These are phyloP conservation scores for Chlorella variabilis DNA, from an alignment of 163 green algal genomes.

Conservation along the genomic window DNA sequence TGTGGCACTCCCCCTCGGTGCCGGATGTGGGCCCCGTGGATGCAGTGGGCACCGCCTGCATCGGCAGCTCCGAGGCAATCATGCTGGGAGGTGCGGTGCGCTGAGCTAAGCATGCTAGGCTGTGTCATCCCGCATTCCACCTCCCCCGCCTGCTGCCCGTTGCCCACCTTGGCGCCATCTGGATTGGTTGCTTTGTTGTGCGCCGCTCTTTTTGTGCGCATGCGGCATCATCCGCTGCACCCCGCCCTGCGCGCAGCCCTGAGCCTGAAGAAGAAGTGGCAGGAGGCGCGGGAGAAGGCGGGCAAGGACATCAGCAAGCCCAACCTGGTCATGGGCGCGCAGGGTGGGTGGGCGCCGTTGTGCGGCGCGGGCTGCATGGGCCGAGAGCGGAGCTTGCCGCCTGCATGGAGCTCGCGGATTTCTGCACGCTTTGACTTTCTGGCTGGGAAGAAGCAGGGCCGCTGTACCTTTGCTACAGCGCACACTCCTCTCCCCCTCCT, in stretches of 20 bases:
- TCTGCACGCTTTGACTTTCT: no score
- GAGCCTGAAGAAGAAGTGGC: slow-evolving; percentile 76
- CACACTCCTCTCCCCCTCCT: background rate
- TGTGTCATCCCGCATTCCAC: no score
- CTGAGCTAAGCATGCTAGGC: background rate
- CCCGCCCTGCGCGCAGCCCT: slow-evolving; percentile 56
- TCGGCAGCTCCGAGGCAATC: slow-evolving; percentile 79
- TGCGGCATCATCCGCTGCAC: no score
- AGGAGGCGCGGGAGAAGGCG: slow-evolving; percentile 32
- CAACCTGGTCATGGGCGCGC: slow-evolving; percentile 76
- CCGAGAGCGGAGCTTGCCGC: no score
- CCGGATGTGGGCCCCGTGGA: slow-evolving; percentile 40
- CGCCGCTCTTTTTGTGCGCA: no score
- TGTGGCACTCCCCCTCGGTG: slow-evolving; percentile 66
- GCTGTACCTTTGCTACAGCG: background rate
- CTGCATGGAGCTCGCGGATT: no score
- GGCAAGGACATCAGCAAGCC: slow-evolving; percentile 61
- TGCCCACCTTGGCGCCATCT: no score
- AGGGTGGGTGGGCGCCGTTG: slow-evolving; percentile 36
- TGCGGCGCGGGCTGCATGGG: no score
- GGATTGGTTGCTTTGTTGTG: no score
- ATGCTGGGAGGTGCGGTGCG: slow-evolving; percentile 62
- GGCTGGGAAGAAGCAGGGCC: no score
- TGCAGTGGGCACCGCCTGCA: slow-evolving; percentile 59
- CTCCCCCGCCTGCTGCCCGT: no score